phyloP scores from a whole-genome alignment of 306 rosid species.

The Adenanthera pavonina region DNA sequence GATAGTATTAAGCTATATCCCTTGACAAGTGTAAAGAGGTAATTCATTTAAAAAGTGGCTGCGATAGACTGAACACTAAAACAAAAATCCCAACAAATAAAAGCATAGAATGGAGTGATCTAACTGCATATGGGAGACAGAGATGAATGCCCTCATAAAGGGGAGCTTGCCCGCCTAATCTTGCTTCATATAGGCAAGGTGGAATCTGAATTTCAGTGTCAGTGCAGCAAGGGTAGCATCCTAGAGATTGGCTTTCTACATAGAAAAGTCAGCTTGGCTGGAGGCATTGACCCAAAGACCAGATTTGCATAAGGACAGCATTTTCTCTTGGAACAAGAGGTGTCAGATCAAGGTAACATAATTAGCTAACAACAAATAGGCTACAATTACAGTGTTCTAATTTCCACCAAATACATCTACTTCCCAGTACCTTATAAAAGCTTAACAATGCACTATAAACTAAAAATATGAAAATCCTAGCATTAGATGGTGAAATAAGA shows the following conservation, averaged over 20 bases:
- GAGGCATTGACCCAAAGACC: neutral
- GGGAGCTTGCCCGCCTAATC: neutral
- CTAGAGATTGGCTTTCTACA: neutral
- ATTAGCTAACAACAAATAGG: neutral
- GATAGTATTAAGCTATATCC: neutral
- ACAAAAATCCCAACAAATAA: neutral
- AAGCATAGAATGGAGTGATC: neutral
- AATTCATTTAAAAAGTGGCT: neutral
- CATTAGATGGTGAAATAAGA: neutral
- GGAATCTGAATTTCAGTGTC: neutral
- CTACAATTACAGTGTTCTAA: neutral
- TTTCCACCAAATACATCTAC: neutral
- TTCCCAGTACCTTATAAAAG: neutral
- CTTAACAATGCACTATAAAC: neutral
- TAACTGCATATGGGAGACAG: neutral
- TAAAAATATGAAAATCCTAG: neutral
- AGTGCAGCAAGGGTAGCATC: neutral
- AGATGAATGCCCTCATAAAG: neutral
- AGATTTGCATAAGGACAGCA: neutral
- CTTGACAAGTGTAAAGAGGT: neutral
- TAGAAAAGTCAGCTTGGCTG: neutral
- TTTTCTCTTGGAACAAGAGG: neutral
- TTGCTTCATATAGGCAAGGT: neutral
- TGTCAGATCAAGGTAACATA: neutral
- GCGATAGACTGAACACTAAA: neutral